Percentiles rank a stretch among this genome's conserved stretches.
phyloP scores from a whole-genome alignment of 1,284 basidiomycete genomes.

The Meira nashicola region DNA sequence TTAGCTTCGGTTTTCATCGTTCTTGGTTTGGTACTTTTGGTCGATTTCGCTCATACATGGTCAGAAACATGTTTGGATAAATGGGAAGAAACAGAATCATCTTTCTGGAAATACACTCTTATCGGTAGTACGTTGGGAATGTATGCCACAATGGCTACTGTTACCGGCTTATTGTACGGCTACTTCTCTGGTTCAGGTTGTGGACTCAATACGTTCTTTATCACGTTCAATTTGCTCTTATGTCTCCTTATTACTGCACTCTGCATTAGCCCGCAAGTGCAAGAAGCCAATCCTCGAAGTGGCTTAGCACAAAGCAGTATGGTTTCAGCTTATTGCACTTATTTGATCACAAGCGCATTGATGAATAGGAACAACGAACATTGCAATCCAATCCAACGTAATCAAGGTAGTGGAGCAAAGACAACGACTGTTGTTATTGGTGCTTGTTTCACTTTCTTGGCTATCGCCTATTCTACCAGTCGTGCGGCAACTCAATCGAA shows the following conservation, averaged over 20 bases:
- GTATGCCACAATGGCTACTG: slow-evolving; percentile 74
- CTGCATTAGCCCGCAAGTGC: slow-evolving; percentile 78
- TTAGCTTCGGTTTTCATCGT: slow-evolving; percentile 88
- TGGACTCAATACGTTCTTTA: slow-evolving; percentile 87
- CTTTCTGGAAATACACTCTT: slow-evolving; percentile 93
- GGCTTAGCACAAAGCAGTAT: slow-evolving; percentile 92
- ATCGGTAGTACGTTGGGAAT: slow-evolving; percentile 86
- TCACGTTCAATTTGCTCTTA: slow-evolving; percentile 83
- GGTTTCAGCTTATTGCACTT: slow-evolving; percentile 95
- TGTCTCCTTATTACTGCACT: slow-evolving; percentile 75
- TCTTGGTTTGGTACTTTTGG: slow-evolving; percentile 90
- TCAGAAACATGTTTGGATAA: slow-evolving; percentile 92
- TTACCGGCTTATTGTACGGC: slow-evolving; percentile 81
- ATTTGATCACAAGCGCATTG: slow-evolving; percentile 88
- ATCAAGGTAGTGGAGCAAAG: slow-evolving; percentile 63
- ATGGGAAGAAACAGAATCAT: slow-evolving; percentile 80
- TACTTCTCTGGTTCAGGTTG: slow-evolving; percentile 87
- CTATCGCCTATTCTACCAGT: slow-evolving; percentile 94
- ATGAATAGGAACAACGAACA: slow-evolving; percentile 77
- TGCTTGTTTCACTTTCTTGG: slow-evolving; percentile 91
- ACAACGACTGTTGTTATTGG: slow-evolving; percentile 85
- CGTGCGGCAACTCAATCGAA: slow-evolving; percentile 91
- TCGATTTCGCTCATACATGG: slow-evolving; percentile 99
- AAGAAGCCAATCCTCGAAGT: slow-evolving; percentile 88
- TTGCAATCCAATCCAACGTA: slow-evolving; percentile 80